Evolutionary conservation across 75 land plant species (phyloP).

Genomic region (Pinus tabuliformis): DNA sequence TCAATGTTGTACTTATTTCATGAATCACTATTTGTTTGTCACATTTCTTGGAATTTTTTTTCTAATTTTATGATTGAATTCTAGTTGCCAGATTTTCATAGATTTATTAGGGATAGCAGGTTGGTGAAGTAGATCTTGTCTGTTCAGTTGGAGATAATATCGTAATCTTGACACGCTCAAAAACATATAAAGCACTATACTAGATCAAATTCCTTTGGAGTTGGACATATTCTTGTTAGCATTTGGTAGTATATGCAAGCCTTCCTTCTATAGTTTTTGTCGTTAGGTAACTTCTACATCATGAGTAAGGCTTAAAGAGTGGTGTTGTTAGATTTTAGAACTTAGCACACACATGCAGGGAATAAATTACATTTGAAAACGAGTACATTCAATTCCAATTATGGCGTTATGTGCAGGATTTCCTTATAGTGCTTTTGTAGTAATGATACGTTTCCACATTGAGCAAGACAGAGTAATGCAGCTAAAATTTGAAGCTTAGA

Average conservation of each 20-base stretch:
- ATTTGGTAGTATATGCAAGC: background rate
- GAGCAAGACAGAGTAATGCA: background rate
- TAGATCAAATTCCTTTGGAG: too few species aligned
- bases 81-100: too few species aligned
- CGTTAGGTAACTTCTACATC: background rate
- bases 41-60: background rate
- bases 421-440: background rate
- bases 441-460: background rate
- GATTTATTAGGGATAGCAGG: too few species aligned
- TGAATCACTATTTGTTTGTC: background rate
- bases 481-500: background rate
- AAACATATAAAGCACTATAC: too few species aligned
- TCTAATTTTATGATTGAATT: too few species aligned
- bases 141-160: too few species aligned
- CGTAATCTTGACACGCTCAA: too few species aligned
- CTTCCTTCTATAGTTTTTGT: background rate
- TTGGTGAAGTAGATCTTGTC: too few species aligned
- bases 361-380: too few species aligned
- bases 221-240: too few species aligned
- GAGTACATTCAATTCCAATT: too few species aligned
- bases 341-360: too few species aligned
- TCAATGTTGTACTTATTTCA: conserved; percentile 4
- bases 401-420: background rate
- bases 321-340: background rate
- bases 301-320: background rate